Percentiles rank a stretch among this genome's conserved stretches.
phyloP scores from a whole-genome alignment of 176 grass and related monocot genomes.

The Melocanna baccifera region DNA sequence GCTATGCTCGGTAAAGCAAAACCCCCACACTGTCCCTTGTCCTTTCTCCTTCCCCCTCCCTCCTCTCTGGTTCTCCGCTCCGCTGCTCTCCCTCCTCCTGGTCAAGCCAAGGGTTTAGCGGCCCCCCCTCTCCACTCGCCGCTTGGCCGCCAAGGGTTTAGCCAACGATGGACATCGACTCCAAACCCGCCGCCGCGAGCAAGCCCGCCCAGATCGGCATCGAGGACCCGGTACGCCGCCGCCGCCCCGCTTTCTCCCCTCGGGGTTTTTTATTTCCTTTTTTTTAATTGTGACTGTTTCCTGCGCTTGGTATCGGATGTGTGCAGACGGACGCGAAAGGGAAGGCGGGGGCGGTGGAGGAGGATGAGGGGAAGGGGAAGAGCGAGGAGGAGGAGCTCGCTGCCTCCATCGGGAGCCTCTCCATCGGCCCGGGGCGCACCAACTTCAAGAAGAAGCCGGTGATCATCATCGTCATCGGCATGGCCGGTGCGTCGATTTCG shows the following conservation, averaged over 20 bases:
- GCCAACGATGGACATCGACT: constrained; percentile 30
- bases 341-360: constrained; percentile 35
- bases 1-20: neutral
- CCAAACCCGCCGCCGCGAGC: constrained; percentile 15
- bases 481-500: constrained; percentile 61
- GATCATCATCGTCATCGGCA: constrained; percentile 86
- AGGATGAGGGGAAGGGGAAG: constrained; percentile 36
- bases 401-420: constrained; percentile 69
- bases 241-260: neutral
- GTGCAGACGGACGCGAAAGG: constrained; percentile 34
- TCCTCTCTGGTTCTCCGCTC: neutral
- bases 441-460: constrained; percentile 88
- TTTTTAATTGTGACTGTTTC: neutral
- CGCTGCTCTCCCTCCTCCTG: neutral
- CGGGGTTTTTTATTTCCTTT: neutral
- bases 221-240: constrained; percentile 41
- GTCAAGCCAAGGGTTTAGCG: constrained; percentile 32
- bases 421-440: constrained; percentile 43
- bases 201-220: constrained; percentile 46
- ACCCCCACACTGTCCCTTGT: neutral
- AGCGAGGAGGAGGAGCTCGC: constrained; percentile 67
- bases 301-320: neutral
- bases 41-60: neutral
- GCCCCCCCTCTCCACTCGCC: neutral
- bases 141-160: neutral